Conservation (phyloP, 2,329 filamentous ascomycete species). For the Xenoacremonium recifei region DNA sequence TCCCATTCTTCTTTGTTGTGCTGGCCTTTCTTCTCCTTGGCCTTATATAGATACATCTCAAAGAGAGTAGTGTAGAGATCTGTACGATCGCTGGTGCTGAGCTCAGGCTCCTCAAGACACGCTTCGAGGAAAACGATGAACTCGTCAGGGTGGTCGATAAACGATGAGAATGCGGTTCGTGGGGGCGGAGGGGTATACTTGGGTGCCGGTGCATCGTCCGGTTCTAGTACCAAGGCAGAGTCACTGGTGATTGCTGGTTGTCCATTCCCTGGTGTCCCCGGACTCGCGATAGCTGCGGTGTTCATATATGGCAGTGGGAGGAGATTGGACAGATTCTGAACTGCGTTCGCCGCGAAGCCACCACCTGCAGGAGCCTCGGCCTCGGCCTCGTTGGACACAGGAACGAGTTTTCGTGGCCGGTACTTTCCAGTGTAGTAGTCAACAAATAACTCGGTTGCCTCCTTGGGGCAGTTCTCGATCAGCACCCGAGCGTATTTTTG, state of each 20-base stretch:
- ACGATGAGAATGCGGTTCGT: slow-evolving; percentile 88
- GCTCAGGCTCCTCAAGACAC: slow-evolving; percentile 67
- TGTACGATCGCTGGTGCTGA: slow-evolving; percentile 73
- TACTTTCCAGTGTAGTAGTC: slow-evolving; percentile 92
- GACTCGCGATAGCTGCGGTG: slow-evolving; percentile 54
- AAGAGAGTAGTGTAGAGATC: slow-evolving; percentile 95
- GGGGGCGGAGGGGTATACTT: slow-evolving; percentile 80
- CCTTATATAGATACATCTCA: slow-evolving; percentile 95
- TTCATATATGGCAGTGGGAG: slow-evolving; percentile 86
- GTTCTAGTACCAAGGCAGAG: slow-evolving; percentile 44
- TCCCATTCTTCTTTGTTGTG: slow-evolving; percentile 78
- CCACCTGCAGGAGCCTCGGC: slow-evolving; percentile 36
- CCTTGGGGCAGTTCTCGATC: slow-evolving; percentile 78
- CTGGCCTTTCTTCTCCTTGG: slow-evolving; percentile 68
- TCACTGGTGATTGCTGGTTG: slow-evolving; percentile 53
- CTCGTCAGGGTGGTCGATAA: slow-evolving; percentile 89
- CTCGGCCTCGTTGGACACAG: slow-evolving; percentile 33
- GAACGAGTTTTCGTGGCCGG: slow-evolving; percentile 64
- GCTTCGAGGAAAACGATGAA: slow-evolving; percentile 93
- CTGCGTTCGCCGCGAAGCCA: slow-evolving; percentile 61
- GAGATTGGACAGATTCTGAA: slow-evolving; percentile 82
- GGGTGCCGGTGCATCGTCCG: slow-evolving; percentile 43
- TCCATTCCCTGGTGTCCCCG: slow-evolving; percentile 48
- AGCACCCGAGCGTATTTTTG: slow-evolving; percentile 95
- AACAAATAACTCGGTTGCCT: slow-evolving; percentile 85